Evolutionary conservation across 176 grass and related monocot species (phyloP).

Genomic region (Rhipidocladum racemiflorum): DNA sequence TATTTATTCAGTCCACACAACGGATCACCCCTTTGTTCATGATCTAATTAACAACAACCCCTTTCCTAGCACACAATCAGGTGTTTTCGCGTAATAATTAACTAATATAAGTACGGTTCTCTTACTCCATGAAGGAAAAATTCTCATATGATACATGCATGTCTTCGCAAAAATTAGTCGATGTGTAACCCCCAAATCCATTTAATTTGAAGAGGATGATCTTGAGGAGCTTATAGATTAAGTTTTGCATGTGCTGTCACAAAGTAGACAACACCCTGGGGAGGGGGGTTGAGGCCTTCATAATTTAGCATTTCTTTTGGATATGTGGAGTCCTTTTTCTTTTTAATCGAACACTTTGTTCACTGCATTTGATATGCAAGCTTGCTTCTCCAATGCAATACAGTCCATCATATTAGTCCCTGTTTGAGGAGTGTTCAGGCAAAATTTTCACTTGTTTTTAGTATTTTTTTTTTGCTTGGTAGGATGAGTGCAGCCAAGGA

Average conservation of each 20-base stretch:
- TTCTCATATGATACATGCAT: background rate
- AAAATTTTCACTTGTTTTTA: slow-evolving; percentile 38
- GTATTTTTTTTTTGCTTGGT: background rate
- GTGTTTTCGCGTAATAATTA: background rate
- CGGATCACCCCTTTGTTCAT: background rate
- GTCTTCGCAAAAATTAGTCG: background rate
- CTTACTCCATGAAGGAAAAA: background rate
- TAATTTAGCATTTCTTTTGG: slow-evolving; percentile 18
- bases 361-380: slow-evolving; percentile 31
- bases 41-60: background rate
- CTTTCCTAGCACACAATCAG: background rate
- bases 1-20: background rate
- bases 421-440: slow-evolving; percentile 30
- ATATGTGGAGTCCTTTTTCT: slow-evolving; percentile 14
- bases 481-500: background rate
- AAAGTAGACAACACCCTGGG: slow-evolving; percentile 46
- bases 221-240: background rate
- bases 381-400: slow-evolving; percentile 43
- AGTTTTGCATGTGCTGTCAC: background rate
- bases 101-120: too few relatives aligned
- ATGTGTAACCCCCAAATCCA: background rate
- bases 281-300: slow-evolving; percentile 4
- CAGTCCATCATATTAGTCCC: slow-evolving; percentile 31
- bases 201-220: background rate
- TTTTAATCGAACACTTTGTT: slow-evolving; percentile 27